These are phyloP conservation scores for Pseudogymnoascus sp. DNA, from an alignment of 2,329 filamentous ascomycete genomes.

Conservation along the genomic window DNA sequence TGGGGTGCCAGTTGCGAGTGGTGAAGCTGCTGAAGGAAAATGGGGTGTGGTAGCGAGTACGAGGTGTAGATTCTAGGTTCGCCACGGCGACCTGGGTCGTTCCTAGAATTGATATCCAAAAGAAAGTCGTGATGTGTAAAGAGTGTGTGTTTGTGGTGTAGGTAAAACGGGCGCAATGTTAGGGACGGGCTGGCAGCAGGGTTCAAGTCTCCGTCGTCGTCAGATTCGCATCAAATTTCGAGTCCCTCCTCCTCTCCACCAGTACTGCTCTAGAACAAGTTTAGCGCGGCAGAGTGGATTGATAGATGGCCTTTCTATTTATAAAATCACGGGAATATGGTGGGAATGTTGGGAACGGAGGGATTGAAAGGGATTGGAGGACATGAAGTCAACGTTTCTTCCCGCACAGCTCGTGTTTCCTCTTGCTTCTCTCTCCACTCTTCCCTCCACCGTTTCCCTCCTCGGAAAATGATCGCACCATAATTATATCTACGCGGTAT, in stretches of 20 bases:
- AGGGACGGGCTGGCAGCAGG: background rate
- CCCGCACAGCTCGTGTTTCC: background rate
- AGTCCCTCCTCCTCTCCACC: conserved; percentile 4
- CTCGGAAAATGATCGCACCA: background rate
- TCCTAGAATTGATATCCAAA: background rate
- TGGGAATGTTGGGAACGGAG: background rate
- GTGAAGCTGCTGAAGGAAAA: background rate
- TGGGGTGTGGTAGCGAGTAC: background rate
- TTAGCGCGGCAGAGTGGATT: background rate
- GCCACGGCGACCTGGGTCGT: background rate
- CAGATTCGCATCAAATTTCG: conserved; percentile 1
- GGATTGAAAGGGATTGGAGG: background rate
- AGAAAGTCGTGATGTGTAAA: background rate
- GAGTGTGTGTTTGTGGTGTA: background rate
- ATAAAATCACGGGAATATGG: background rate
- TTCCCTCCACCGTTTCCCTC: background rate
- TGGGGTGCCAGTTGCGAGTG: background rate
- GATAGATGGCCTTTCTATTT: conserved; percentile 4
- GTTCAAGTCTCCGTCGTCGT: background rate
- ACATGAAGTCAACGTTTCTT: background rate
- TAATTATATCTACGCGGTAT: background rate
- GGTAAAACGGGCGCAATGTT: background rate
- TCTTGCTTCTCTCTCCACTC: background rate
- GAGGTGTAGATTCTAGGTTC: background rate
- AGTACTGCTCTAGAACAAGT: background rate